phyloP scores from a whole-genome alignment of 1,284 basidiomycete species.

The Ceratobasidium sp. region DNA sequence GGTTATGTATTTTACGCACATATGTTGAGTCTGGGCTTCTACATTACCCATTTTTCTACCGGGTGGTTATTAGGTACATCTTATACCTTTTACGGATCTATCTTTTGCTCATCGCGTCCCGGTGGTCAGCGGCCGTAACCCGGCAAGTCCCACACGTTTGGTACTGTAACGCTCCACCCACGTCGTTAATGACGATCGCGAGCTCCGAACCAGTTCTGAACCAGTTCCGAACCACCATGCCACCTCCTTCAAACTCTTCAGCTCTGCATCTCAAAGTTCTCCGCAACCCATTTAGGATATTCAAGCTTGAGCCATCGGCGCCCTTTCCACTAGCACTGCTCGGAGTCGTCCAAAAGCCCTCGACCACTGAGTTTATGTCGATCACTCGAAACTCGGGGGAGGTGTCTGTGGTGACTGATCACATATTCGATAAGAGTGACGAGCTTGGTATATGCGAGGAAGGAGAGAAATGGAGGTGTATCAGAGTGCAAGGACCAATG shows the following conservation, averaged over 20 bases:
- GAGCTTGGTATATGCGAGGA: constrained; percentile 54
- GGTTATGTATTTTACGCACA: too few species aligned
- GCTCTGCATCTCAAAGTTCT: constrained; percentile 68
- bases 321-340: constrained; percentile 52
- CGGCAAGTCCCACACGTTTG: too few species aligned
- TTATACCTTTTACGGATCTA: too few species aligned
- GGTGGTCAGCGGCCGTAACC: too few species aligned
- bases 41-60: too few species aligned
- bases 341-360: constrained; percentile 42
- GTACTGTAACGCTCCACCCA: too few species aligned
- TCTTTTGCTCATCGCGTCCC: too few species aligned
- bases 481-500: constrained; percentile 76
- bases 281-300: constrained; percentile 69
- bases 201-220: too few species aligned
- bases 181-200: too few species aligned
- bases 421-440: constrained; percentile 54
- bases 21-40: too few species aligned
- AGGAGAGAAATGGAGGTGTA: constrained; percentile 67
- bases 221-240: constrained; percentile 58
- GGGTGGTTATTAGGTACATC: too few species aligned
- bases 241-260: constrained; percentile 64
- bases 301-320: constrained; percentile 61
- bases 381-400: constrained; percentile 73
- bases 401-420: constrained; percentile 69
- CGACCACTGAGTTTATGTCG: constrained; percentile 62